phyloP scores from a whole-genome alignment of 306 rosid genomes.

The Comarum palustre region DNA sequence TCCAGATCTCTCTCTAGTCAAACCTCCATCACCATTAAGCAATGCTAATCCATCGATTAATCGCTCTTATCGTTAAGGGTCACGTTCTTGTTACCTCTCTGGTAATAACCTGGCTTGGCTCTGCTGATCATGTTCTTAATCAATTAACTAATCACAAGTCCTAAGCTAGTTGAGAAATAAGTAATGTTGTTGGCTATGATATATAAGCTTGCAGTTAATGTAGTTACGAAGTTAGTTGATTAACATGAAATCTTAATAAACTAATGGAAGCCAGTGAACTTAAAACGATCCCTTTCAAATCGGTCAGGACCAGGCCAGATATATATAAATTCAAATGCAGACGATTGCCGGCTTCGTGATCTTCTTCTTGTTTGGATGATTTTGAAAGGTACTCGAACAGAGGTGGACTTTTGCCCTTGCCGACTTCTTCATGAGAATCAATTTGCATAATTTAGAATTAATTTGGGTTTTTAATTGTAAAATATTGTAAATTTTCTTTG shows the following conservation, averaged over 20 bases:
- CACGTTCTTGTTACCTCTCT: constrained; percentile 42
- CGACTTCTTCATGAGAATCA: not conserved
- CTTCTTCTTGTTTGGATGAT: not conserved
- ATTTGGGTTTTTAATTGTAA: not conserved
- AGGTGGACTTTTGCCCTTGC: not conserved
- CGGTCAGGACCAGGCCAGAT: not conserved
- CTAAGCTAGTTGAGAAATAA: constrained; percentile 25
- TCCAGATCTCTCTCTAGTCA: constrained; percentile 40
- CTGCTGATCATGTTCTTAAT: constrained; percentile 58
- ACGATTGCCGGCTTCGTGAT: not conserved
- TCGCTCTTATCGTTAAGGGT: constrained; percentile 29
- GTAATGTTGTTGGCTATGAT: not conserved
- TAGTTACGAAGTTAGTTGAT: constrained; percentile 43
- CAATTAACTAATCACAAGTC: constrained; percentile 5
- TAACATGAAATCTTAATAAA: not conserved
- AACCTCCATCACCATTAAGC: constrained; percentile 26
- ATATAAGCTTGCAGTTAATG: constrained; percentile 32
- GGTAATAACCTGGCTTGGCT: constrained; percentile 9
- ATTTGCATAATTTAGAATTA: not conserved
- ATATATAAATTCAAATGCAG: not conserved
- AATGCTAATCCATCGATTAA: constrained; percentile 17
- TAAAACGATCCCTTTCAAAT: not conserved
- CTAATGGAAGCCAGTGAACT: not conserved
- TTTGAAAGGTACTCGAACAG: not conserved
- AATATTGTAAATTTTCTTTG: not conserved